Base-by-base conservation (phyloP, 176 grass and related monocot genomes). In the Musa beccarii region DNA sequence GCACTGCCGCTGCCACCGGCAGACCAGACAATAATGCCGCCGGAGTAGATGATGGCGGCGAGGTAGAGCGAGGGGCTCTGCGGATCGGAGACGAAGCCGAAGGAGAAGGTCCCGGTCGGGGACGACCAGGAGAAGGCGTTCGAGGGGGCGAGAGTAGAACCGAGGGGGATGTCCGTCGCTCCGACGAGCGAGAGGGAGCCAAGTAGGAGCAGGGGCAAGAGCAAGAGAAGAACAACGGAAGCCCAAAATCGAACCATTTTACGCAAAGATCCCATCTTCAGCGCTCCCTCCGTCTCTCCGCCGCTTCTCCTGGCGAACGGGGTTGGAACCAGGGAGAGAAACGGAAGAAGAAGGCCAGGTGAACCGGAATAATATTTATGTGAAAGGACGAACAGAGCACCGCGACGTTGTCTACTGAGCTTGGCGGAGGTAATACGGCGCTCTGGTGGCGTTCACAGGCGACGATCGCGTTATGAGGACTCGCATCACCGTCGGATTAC, bases 61-160 rank as follows among this genome's bases (percentile, higher is more conserved):
- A 93, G 77, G 80, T 79, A 89, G 76, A 89, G 95, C 16, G 80
- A 89, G 29, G 95, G 71, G 16, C 84, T 77, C 22, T 74, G 21
- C 9, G 81, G 6, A 9, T 91, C 85, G 17, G 90, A n/a, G 49
- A 84, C 43, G 84, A 99, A 94, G 86, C 81, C 75, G 16, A 99
- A 24, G 34, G 76, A 81, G 88, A 91, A 98, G 57, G 82, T 83
- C 52, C 1, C 20, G 78, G 70, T 84, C 3, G 82, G 66, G 19
- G 94, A 93, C 1, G 78, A 49, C 94, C 94, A 98, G 19, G 84
- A 24, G 11, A 79, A 70, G 28, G 72, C 65, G 34, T 52, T 83
- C 16, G 79, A 43, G 56, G 95, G 68, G 62, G 72, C 69, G 56
- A 98, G 86, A 3, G 76, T 79, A 24, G 88, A 89, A 4, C 95